These are phyloP conservation scores for Dujonia santamariae DNA, from an alignment of 1,139 yeast genomes.

Conservation along the genomic window DNA sequence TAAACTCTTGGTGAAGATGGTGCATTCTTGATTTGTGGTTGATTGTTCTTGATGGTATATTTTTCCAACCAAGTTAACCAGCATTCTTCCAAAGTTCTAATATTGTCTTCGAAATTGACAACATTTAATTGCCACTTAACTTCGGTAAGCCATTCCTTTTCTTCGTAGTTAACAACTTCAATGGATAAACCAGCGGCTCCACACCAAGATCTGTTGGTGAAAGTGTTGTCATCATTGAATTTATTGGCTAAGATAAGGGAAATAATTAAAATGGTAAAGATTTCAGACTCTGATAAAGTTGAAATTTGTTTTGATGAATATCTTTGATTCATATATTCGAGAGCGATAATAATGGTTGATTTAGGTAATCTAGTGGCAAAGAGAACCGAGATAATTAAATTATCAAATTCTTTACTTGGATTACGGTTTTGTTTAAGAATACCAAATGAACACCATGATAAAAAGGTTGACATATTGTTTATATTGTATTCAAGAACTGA, in stretches of 20 bases:
- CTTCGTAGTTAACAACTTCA: conserved; percentile 58
- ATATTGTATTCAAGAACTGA: conserved; percentile 77
- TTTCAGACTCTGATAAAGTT: conserved; percentile 37
- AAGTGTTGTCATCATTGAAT: conserved; percentile 94
- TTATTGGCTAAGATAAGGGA: conserved; percentile 85
- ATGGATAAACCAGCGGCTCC: conserved; percentile 85
- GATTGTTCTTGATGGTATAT: conserved; percentile 16
- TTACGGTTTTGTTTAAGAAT: conserved; percentile 48
- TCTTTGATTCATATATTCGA: conserved; percentile 66
- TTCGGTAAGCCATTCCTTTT: conserved; percentile 68
- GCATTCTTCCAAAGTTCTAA: conserved; percentile 43
- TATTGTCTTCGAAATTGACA: conserved; percentile 39
- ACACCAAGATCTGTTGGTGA: conserved; percentile 92
- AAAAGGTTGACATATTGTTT: conserved; percentile 71
- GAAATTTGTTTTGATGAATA: conserved; percentile 22
- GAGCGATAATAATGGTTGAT: conserved; percentile 72
- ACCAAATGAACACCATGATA: conserved; percentile 64
- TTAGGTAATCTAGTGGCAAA: conserved; percentile 89
- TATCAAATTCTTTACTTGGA: conserved; percentile 56
- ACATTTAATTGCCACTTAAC: conserved; percentile 49
- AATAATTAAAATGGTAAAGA: conserved; percentile 64
- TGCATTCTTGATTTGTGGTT: conserved; percentile 5
- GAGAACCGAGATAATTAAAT: conserved; percentile 64
- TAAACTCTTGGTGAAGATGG: conserved; percentile 7
- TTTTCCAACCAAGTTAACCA: conserved; percentile 47